phyloP scores from a whole-genome alignment of 2,329 filamentous ascomycete genomes.

The Periglandula ipomoeae region DNA sequence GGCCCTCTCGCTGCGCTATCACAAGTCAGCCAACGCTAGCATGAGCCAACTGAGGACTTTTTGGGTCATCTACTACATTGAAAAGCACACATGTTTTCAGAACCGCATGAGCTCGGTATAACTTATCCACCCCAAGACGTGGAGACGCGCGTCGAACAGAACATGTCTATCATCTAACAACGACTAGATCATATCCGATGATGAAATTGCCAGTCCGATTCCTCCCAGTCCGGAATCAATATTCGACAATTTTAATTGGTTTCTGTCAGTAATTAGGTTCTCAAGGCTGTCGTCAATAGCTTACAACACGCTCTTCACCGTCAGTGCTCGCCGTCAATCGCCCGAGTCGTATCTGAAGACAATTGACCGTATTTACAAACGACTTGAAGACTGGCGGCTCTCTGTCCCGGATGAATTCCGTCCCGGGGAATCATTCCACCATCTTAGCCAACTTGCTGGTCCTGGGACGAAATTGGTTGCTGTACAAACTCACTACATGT shows the following conservation, averaged over 20 bases:
- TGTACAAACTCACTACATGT: conserved; percentile 20
- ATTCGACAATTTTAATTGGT: conserved; percentile 26
- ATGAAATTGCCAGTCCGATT: conserved; percentile 27
- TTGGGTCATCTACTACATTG: conserved; percentile 30
- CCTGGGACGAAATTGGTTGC: conserved; percentile 13
- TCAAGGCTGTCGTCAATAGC: conserved; percentile 22
- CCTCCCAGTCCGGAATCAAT: conserved; percentile 22
- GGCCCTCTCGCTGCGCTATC: conserved; percentile 21
- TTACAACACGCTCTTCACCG: conserved; percentile 25
- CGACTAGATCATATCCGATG: conserved; percentile 24
- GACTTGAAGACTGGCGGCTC: conserved; percentile 22
- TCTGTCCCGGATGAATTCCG: conserved; percentile 21
- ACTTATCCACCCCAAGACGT: too few species aligned
- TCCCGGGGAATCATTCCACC: conserved; percentile 17
- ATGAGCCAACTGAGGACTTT: conserved; percentile 19
- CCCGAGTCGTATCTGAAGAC: conserved; percentile 9
- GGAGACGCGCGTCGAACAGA: too few species aligned
- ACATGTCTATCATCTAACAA: not conserved
- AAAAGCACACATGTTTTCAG: conserved; percentile 26
- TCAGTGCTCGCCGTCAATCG: conserved; percentile 20
- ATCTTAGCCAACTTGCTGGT: conserved; percentile 9
- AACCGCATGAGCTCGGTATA: conserved; percentile 23
- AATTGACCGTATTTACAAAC: conserved; percentile 16
- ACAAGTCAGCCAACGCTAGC: conserved; percentile 13
- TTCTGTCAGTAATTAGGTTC: conserved; percentile 21